phyloP scores from a whole-genome alignment of 2,329 filamentous ascomycete genomes.

The Clonostachys rosea region DNA sequence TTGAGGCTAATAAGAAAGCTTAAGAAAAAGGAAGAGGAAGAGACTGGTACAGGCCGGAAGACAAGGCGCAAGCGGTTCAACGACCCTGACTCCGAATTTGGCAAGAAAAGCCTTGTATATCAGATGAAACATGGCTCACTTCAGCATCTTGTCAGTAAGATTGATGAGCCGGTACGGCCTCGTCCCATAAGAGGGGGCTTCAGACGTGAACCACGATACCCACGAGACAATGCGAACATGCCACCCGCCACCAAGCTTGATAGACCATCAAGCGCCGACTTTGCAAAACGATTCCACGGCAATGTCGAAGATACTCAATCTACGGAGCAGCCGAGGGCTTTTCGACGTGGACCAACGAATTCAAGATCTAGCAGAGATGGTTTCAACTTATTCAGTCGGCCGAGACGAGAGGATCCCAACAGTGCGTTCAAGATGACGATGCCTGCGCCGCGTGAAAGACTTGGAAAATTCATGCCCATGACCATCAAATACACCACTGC shows the following conservation, averaged over 20 bases:
- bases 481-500: slow-evolving; percentile 65
- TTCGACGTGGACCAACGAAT: background rate
- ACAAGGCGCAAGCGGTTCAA: slow-evolving; percentile 47
- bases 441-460: slow-evolving; percentile 9
- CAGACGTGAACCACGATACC: background rate
- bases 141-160: slow-evolving; percentile 16
- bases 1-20: slow-evolving; percentile 43
- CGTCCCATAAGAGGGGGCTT: background rate
- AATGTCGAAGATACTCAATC: no score
- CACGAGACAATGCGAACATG: background rate
- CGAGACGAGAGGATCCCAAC: background rate
- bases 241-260: background rate
- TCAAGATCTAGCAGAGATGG: background rate
- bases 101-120: slow-evolving; percentile 52
- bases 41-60: slow-evolving; percentile 27
- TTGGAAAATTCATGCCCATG: slow-evolving; percentile 26
- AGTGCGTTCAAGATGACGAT: background rate
- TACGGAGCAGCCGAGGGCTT: background rate
- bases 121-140: slow-evolving; percentile 42
- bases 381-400: no score
- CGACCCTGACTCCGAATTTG: slow-evolving; percentile 42
- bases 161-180: slow-evolving; percentile 5
- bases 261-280: no score
- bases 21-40: slow-evolving; percentile 22
- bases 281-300: no score